Evolutionary conservation across 2,329 filamentous ascomycete species (phyloP).

Genomic region (Diaporthe destruens): DNA sequence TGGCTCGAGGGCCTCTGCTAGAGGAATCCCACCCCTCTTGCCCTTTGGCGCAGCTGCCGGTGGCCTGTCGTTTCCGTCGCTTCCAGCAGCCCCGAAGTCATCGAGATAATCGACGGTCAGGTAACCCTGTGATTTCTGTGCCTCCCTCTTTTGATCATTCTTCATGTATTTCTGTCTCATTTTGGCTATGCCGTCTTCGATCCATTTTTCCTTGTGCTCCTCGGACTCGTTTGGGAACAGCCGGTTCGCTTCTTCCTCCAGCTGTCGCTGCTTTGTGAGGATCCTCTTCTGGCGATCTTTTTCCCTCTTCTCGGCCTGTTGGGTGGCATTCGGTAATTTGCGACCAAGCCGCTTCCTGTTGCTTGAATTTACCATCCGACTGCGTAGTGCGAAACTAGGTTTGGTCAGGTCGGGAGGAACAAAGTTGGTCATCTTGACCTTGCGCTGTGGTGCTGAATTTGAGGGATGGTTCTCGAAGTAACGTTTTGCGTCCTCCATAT

Average conservation of each 20-base stretch:
- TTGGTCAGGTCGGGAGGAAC: constrained; percentile 14
- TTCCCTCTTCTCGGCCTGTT: not conserved
- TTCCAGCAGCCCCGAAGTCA: not conserved
- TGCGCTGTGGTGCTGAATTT: constrained; percentile 13
- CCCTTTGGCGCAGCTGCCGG: not conserved
- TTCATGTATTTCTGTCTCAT: not conserved
- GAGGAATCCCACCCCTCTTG: constrained; percentile 4
- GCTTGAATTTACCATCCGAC: not conserved
- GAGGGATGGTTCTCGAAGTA: not conserved
- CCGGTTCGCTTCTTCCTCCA: not conserved
- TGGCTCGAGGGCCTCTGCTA: constrained; percentile 29
- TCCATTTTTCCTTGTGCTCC: not conserved
- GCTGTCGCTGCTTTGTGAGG: not conserved
- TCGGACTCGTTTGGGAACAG: constrained; percentile 21
- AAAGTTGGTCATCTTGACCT: not conserved
- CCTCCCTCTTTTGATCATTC: constrained; percentile 9
- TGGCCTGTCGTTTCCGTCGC: not conserved
- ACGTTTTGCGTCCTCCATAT: not conserved
- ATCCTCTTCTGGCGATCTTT: not conserved
- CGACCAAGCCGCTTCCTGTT: not conserved
- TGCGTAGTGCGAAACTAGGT: not conserved
- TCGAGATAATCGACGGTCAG: constrained; percentile 24
- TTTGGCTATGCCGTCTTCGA: not conserved
- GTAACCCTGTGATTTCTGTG: not conserved
- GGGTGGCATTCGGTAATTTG: not conserved